phyloP scores from a whole-genome alignment of 2,329 filamentous ascomycete genomes.

The Myriangium duriaei region DNA sequence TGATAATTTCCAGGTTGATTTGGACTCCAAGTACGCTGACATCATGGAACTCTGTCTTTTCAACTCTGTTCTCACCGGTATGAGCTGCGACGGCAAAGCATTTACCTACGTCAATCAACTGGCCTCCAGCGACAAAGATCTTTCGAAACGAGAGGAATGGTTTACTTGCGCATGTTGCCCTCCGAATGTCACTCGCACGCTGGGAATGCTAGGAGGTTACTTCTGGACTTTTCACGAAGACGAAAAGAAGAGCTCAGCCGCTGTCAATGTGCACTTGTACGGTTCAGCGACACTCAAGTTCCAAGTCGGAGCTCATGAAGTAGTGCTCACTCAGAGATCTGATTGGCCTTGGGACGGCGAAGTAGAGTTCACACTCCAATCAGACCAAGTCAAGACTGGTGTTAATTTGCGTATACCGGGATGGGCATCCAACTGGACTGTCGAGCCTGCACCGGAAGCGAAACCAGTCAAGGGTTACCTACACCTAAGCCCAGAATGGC shows the following conservation, averaged over 20 bases:
- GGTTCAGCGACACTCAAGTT: conserved; percentile 36
- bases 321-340: conserved; percentile 38
- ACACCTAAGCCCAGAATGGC: conserved; percentile 30
- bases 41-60: conserved; percentile 50
- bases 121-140: conserved; percentile 39
- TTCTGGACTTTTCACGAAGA: conserved; percentile 35
- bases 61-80: conserved; percentile 47
- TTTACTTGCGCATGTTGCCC: conserved; percentile 50
- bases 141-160: conserved; percentile 42
- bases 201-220: conserved; percentile 46
- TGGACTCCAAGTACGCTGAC: conserved; percentile 43
- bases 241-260: conserved; percentile 16
- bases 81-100: conserved; percentile 42
- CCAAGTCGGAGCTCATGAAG: conserved; percentile 20
- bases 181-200: conserved; percentile 44
- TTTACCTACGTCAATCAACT: conserved; percentile 54
- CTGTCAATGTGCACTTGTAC: conserved; percentile 46
- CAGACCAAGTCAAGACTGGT: conserved; percentile 23
- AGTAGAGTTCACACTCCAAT: conserved; percentile 34
- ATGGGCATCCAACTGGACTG: conserved; percentile 31
- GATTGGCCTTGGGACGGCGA: conserved; percentile 47
- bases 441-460: conserved; percentile 25
- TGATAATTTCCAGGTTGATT: conserved; percentile 34
- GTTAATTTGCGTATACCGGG: conserved; percentile 42
- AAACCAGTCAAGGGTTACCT: conserved; percentile 38